Evolutionary conservation across 768 basidiomycete species (phyloP).

Genomic region (Postia placenta): DNA sequence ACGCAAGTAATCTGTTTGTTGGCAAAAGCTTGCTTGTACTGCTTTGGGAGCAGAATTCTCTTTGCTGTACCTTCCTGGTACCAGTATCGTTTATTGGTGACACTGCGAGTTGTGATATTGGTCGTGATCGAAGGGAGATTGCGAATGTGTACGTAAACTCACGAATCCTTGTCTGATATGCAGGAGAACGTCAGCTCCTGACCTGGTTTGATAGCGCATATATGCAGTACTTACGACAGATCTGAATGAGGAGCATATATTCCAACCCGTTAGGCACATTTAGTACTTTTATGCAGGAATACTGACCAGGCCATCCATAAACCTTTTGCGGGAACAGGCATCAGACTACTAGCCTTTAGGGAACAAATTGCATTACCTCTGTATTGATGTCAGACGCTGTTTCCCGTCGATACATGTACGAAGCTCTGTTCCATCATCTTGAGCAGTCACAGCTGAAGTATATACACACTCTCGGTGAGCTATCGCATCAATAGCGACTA

Average conservation of each 20-base stretch:
- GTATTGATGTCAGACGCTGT: constrained; percentile 62
- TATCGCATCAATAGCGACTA: background rate
- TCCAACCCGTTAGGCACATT: background rate
- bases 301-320: constrained; percentile 51
- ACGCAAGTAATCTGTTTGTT: constrained; percentile 71
- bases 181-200: background rate
- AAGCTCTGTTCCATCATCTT: constrained; percentile 36
- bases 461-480: background rate
- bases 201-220: background rate
- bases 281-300: background rate
- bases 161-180: constrained; percentile 13
- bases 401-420: constrained; percentile 69
- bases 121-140: background rate
- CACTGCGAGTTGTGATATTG: constrained; percentile 11
- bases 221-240: constrained; percentile 11
- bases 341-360: background rate
- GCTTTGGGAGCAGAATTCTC: constrained; percentile 38
- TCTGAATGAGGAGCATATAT: constrained; percentile 14
- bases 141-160: background rate
- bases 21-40: constrained; percentile 49
- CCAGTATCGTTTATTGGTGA: constrained; percentile 44
- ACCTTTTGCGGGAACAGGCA: constrained; percentile 28
- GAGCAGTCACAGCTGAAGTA: constrained; percentile 31
- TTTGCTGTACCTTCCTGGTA: constrained; percentile 29
- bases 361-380: constrained; percentile 32